A percentile compares a stretch with the other conserved stretches of the same genome.
These are phyloP conservation scores for Trametes cinnabarina DNA, from an alignment of 768 basidiomycete species.

Conservation along the genomic window DNA sequence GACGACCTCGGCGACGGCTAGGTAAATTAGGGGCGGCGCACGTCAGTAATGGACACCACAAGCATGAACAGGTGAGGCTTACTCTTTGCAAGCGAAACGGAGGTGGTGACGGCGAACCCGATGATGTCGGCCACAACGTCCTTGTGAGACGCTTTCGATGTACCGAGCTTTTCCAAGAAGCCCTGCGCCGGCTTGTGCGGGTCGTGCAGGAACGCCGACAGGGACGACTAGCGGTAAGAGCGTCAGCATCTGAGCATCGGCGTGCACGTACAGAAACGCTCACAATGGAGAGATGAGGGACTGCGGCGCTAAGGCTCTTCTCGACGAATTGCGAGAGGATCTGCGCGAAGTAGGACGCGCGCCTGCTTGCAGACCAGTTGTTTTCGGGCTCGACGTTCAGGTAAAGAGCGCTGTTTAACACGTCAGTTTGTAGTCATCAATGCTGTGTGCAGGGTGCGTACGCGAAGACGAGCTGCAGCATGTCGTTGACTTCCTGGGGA, in stretches of 20 bases:
- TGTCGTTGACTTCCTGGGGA: conserved; percentile 47
- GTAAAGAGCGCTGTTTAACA: conserved; percentile 26
- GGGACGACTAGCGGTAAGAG: neutral
- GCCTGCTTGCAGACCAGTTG: conserved; percentile 32
- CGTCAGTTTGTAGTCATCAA: neutral
- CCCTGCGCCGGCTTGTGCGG: conserved; percentile 36
- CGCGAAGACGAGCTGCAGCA: conserved; percentile 34
- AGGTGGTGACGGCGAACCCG: conserved; percentile 46
- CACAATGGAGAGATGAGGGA: conserved; percentile 4
- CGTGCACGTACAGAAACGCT: neutral
- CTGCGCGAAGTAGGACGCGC: conserved; percentile 30
- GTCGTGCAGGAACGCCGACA: conserved; percentile 8
- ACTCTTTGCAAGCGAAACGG: conserved; percentile 48
- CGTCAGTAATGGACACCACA: neutral
- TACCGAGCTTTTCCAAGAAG: conserved; percentile 39
- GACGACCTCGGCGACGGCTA: conserved; percentile 46
- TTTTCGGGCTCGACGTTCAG: conserved; percentile 34
- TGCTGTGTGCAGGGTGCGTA: neutral
- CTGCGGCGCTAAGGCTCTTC: conserved; percentile 11
- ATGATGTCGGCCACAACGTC: conserved; percentile 45
- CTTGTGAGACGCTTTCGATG: conserved; percentile 37
- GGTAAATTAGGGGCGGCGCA: neutral
- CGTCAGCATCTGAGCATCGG: no score
- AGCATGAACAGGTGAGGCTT: neutral
- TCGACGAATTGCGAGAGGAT: conserved; percentile 35